Conservation (phyloP, 805 yeast species). For the Yarrowia porcina region DNA sequence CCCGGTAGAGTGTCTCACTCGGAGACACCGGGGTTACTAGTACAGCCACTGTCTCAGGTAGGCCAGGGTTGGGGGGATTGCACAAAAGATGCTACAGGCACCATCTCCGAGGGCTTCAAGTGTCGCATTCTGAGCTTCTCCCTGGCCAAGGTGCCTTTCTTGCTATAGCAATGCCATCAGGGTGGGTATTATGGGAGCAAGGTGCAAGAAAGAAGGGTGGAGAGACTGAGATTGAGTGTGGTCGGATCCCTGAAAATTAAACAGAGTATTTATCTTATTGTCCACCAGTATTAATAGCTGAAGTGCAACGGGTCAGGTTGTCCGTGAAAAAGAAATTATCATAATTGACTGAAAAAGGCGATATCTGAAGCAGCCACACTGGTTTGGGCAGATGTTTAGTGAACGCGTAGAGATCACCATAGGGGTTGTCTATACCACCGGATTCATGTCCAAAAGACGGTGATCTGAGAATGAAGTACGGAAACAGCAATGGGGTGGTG, state of each 20-base stretch:
- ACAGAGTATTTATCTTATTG: not conserved
- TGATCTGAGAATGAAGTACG: not conserved
- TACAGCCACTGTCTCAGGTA: conserved; percentile 6
- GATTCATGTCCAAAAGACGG: not conserved
- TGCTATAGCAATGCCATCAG: not conserved
- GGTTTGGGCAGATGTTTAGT: not conserved
- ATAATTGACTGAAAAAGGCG: not conserved
- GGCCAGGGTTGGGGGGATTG: not conserved
- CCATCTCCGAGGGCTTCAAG: not conserved
- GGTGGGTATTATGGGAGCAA: not conserved
- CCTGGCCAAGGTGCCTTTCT: not conserved
- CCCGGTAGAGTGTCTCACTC: not conserved
- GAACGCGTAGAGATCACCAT: not conserved
- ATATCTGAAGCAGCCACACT: not conserved
- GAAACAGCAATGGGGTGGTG: not conserved
- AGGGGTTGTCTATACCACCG: not conserved
- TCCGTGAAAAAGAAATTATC: not conserved
- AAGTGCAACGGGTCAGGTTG: no score
- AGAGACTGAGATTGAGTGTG: not conserved
- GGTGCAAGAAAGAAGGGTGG: not conserved
- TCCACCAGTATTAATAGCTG: no score
- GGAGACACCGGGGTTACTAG: not conserved
- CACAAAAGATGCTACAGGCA: not conserved
- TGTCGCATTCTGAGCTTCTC: not conserved
- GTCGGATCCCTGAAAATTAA: not conserved